These are phyloP conservation scores for Debaryomycetaceae sp. DNA, from an alignment of 1,139 yeast species.

Conservation along the genomic window DNA sequence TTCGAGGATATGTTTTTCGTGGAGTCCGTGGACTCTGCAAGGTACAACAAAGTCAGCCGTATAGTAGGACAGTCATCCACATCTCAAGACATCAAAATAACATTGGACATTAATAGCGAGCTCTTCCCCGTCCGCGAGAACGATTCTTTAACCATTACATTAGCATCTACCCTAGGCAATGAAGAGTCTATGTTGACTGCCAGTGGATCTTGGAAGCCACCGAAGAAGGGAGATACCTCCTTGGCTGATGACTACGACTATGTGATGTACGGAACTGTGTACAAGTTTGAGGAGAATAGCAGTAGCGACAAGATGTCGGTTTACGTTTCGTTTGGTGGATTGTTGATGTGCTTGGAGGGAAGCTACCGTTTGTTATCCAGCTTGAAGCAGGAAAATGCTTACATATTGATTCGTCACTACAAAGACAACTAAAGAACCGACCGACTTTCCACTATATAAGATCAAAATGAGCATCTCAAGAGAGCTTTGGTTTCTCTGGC, in stretches of 20 bases:
- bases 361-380: slow-evolving; percentile 84
- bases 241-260: slow-evolving; percentile 97
- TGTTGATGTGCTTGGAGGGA: slow-evolving; percentile 91
- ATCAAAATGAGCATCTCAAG: background rate
- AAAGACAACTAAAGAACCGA: slow-evolving; percentile 34
- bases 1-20: slow-evolving; percentile 93
- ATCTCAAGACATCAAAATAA: slow-evolving; percentile 75
- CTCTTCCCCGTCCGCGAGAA: slow-evolving; percentile 79
- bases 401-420: slow-evolving; percentile 78
- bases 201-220: slow-evolving; percentile 88
- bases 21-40: slow-evolving; percentile 80
- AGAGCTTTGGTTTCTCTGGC: background rate
- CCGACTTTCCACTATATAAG: background rate
- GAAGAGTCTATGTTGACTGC: slow-evolving; percentile 53
- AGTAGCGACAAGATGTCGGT: slow-evolving; percentile 77
- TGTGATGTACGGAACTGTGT: slow-evolving; percentile 97
- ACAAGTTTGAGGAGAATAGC: slow-evolving; percentile 88
- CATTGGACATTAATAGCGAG: slow-evolving; percentile 90
- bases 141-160: slow-evolving; percentile 82
- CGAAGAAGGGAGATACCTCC: slow-evolving; percentile 76
- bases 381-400: slow-evolving; percentile 92
- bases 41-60: slow-evolving; percentile 91
- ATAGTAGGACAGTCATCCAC: slow-evolving; percentile 87
- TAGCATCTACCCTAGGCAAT: slow-evolving; percentile 75
- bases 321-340: slow-evolving; percentile 93